Evolutionary conservation across 441 rosid genomes (phyloP).

Genomic region (Kokia cookei): DNA sequence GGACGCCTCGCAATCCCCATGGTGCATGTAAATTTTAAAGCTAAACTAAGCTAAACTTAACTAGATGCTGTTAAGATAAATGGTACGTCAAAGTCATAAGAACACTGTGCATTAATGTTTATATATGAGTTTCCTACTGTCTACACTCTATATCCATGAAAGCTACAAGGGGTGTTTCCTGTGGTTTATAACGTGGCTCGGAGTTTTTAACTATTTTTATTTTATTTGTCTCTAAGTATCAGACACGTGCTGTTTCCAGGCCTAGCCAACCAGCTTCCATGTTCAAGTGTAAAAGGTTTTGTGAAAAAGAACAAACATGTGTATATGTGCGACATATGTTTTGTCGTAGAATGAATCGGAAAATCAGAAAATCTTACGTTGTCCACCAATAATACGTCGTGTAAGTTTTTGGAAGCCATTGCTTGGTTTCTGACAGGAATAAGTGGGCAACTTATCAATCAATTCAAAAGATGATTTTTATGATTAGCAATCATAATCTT

Average conservation of each 20-base stretch:
- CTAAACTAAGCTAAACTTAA: not conserved
- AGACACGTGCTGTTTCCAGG: not conserved
- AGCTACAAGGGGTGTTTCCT: not conserved
- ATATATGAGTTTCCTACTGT: not conserved
- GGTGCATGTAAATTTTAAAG: slow-evolving; percentile 31
- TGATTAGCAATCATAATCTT: not conserved
- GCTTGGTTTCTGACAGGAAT: not conserved
- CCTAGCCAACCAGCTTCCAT: not conserved
- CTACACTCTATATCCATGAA: not conserved
- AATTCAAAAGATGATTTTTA: not conserved
- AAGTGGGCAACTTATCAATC: not conserved
- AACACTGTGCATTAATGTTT: not conserved
- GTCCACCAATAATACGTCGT: not conserved
- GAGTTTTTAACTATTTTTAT: not conserved
- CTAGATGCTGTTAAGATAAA: not conserved
- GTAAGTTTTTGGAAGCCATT: not conserved
- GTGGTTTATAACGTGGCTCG: not conserved
- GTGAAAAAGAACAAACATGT: not conserved
- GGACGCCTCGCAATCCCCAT: slow-evolving; percentile 41
- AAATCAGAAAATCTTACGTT: too few species aligned
- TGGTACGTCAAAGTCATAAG: not conserved
- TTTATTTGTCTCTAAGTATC: not conserved
- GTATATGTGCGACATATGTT: not conserved
- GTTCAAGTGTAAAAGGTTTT: not conserved
- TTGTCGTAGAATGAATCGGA: not conserved